Conservation (phyloP, 495 filamentous ascomycete species). For the Talaromyces nanjingensis region DNA sequence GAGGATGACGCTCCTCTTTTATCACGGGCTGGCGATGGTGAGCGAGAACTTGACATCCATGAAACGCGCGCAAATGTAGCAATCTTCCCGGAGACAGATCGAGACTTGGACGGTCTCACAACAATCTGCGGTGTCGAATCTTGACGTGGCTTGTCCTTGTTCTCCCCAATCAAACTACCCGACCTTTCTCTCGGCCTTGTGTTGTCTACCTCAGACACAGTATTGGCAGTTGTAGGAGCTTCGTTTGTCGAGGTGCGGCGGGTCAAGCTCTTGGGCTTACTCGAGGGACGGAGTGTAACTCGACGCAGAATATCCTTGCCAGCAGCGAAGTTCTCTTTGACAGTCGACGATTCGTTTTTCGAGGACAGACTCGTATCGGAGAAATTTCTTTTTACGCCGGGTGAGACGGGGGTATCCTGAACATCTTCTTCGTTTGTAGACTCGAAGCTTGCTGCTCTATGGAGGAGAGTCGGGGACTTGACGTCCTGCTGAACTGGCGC, state of each 20-base stretch:
- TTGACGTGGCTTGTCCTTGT: background rate
- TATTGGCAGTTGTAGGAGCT: background rate
- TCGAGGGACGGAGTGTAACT: constrained; percentile 32
- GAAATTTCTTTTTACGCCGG: constrained; percentile 34
- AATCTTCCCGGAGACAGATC: constrained; percentile 56
- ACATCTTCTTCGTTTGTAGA: constrained; percentile 24
- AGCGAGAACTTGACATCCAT: constrained; percentile 56
- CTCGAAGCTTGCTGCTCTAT: constrained; percentile 34
- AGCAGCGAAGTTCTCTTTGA: constrained; percentile 36
- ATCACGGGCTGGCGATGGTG: constrained; percentile 47
- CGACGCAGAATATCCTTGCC: constrained; percentile 41
- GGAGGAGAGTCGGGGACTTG: constrained; percentile 16
- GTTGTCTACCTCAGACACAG: background rate
- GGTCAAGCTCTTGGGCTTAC: constrained; percentile 27
- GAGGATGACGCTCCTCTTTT: constrained; percentile 30
- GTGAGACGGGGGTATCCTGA: constrained; percentile 18
- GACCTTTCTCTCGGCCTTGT: background rate
- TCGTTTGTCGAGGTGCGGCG: constrained; percentile 14
- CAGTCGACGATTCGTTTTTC: constrained; percentile 27
- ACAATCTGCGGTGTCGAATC: background rate
- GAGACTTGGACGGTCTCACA: constrained; percentile 34
- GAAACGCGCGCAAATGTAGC: constrained; percentile 60
- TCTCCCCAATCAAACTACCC: background rate
- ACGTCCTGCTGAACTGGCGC: background rate
- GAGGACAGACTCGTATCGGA: constrained; percentile 33